Conservation (phyloP, 352 stramenopile species). For the Globisporangium apiculatum region DNA sequence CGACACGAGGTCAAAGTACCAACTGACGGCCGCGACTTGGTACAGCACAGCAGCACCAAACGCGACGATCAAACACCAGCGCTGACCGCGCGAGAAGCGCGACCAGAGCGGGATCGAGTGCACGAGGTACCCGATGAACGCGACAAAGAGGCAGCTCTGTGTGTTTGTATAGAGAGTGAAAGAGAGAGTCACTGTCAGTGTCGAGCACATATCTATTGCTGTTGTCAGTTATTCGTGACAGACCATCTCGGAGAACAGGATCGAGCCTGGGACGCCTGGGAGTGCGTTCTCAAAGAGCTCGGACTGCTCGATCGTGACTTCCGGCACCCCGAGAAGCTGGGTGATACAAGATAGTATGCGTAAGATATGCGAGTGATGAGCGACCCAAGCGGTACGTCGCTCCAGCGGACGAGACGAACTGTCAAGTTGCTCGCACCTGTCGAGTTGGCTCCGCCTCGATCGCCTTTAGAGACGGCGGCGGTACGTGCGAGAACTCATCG, state of each 20-base stretch:
- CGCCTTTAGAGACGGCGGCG: neutral
- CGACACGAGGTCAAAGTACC: slow-evolving; percentile 31
- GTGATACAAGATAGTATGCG: neutral
- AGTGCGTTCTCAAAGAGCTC: slow-evolving; percentile 13
- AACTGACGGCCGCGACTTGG: slow-evolving; percentile 35
- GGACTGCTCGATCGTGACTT: slow-evolving; percentile 3
- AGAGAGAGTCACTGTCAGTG: too few species aligned
- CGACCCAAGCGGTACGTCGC: too few species aligned
- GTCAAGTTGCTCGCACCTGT: neutral
- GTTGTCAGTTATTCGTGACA: too few species aligned
- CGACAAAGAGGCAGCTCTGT: slow-evolving; percentile 56
- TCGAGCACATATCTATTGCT: too few species aligned
- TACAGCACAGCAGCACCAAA: slow-evolving; percentile 37
- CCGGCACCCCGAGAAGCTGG: slow-evolving; percentile 3
- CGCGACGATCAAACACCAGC: slow-evolving; percentile 37
- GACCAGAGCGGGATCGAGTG: slow-evolving; percentile 45
- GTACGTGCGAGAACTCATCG: slow-evolving; percentile 23
- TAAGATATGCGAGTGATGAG: neutral
- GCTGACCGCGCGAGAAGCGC: slow-evolving; percentile 45
- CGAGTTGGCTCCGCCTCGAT: neutral
- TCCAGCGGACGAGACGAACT: neutral
- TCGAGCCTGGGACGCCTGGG: slow-evolving; percentile 28
- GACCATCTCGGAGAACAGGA: slow-evolving; percentile 41
- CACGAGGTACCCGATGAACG: slow-evolving; percentile 54
- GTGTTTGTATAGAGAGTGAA: too few species aligned